Percentiles rank a stretch among this genome's conserved stretches.
Evolutionary conservation across 495 filamentous ascomycete genomes (phyloP).

Genomic region (Sporormia fimetaria): DNA sequence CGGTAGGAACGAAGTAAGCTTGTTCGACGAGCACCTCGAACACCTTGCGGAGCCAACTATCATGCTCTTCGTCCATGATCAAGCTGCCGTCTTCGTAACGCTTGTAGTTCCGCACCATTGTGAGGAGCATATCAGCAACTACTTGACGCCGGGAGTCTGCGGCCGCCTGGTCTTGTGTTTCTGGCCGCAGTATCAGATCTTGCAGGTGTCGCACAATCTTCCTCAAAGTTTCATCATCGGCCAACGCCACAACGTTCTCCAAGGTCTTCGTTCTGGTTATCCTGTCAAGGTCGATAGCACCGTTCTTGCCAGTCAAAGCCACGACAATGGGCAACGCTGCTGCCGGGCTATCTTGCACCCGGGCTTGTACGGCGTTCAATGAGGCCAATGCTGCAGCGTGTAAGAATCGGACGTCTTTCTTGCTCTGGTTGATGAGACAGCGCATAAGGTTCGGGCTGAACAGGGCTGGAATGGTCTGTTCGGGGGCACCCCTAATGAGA

Average conservation of each 20-base stretch:
- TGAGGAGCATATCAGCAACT: conserved; percentile 45
- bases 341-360: conserved; percentile 53
- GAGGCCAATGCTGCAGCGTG: conserved; percentile 67
- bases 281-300: conserved; percentile 71
- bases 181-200: conserved; percentile 34
- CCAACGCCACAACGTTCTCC: conserved; percentile 56
- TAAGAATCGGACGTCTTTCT: conserved; percentile 72
- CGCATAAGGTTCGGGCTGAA: conserved; percentile 77
- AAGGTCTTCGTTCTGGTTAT: conserved; percentile 81
- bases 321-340: conserved; percentile 49
- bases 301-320: conserved; percentile 54
- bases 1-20: conserved; percentile 36
- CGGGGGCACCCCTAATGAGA: conserved; percentile 44
- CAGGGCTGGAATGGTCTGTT: conserved; percentile 41
- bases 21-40: conserved; percentile 26
- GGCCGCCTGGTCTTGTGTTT: conserved; percentile 25
- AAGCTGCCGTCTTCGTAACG: conserved; percentile 9
- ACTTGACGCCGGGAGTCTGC: conserved; percentile 39
- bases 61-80: conserved; percentile 10
- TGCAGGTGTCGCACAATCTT: conserved; percentile 39
- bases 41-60: conserved; percentile 29
- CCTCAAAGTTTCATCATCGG: conserved; percentile 38
- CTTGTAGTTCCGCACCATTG: conserved; percentile 29
- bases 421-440: conserved; percentile 76
- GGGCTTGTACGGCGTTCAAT: conserved; percentile 52